Evolutionary conservation across 2,329 filamentous ascomycete genomes (phyloP), one percentile per base, ranked within the genome.

Genomic region (Diaporthe sp.): DNA sequence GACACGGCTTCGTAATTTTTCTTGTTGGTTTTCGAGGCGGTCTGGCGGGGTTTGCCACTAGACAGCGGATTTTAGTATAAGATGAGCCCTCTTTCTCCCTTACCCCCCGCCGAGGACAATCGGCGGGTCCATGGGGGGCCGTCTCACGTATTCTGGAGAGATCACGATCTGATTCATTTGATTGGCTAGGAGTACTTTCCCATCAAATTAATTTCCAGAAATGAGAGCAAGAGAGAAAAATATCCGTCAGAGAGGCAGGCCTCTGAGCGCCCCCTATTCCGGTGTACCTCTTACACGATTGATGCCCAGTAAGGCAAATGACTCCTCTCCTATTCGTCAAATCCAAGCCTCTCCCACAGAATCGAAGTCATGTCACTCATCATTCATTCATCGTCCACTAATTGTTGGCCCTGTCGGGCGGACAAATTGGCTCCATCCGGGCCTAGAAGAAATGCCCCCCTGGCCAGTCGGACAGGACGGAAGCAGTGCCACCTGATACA

Each of bases 401-500:
- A 60, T 60, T 60, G 33, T 40, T 60, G 17, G 15, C 28, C 40
- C 25, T 45, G 9, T 28, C 17, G 28, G 28, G 19, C 2, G 25
- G 60, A 47, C n/a, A 22, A 33, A 19, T 40, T 40, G 28, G 33
- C 28, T 22, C 28, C 40, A 17, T 19, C 42, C 42, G 60, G 28
- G 22, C 10, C 15, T 55, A 22, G 33, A 66, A 66, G 42, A 22
- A 66, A 13, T 17, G 13, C 30, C 25, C 40, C 25, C 13, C 30
- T 2, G 35, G 15, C 13, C 38, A 12, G 64, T 68, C 47, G 33
- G 64, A 68, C 64, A 54, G n/a, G 30, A 19, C 33, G 45, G 47
- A 54, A 54, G 64, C 64, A 28, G 64, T 68, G n/a, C 47, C 47
- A 40, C 64, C 64, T 54, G 33, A 68, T 54, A 54, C 47, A 28